Evolutionary conservation across 2,329 filamentous ascomycete species (phyloP).

Genomic region (Penicillium sp.): DNA sequence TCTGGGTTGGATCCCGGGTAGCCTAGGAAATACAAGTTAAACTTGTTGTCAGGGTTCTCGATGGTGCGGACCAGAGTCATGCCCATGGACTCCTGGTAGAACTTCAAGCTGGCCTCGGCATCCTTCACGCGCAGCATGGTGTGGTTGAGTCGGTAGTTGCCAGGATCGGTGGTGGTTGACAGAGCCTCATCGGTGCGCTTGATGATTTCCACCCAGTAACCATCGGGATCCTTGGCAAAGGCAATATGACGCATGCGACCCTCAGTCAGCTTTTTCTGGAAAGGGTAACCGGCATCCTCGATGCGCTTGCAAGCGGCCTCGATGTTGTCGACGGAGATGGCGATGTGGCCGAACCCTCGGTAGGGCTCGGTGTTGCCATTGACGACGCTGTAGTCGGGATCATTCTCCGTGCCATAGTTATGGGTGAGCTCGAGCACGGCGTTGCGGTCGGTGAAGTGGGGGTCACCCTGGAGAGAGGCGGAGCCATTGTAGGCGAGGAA

Average conservation of each 20-base stretch:
- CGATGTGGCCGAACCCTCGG: constrained; percentile 81
- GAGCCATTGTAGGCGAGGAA: constrained; percentile 87
- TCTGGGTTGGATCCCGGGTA: constrained; percentile 62
- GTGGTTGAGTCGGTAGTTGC: constrained; percentile 67
- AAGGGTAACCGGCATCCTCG: constrained; percentile 84
- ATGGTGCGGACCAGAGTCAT: constrained; percentile 76
- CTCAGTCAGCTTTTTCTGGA: constrained; percentile 91
- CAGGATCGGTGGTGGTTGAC: constrained; percentile 67
- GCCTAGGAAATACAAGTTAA: constrained; percentile 90
- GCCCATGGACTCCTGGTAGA: constrained; percentile 82
- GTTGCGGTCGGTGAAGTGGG: constrained; percentile 76
- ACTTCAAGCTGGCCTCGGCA: constrained; percentile 67
- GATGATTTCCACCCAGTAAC: constrained; percentile 63
- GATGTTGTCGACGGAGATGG: constrained; percentile 77
- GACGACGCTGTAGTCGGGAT: constrained; percentile 73
- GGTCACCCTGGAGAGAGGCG: constrained; percentile 68
- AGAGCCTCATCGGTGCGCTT: constrained; percentile 72
- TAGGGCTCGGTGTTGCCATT: constrained; percentile 91
- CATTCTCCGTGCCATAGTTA: constrained; percentile 84
- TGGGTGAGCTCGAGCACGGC: constrained; percentile 83
- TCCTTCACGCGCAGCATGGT: constrained; percentile 91
- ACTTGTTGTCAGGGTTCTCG: constrained; percentile 68
- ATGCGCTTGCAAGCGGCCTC: constrained; percentile 86
- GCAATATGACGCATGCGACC: constrained; percentile 85
- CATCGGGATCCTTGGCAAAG: constrained; percentile 84